phyloP scores from a whole-genome alignment of 2,329 filamentous ascomycete genomes.

The Furcasterigmium sp. region DNA sequence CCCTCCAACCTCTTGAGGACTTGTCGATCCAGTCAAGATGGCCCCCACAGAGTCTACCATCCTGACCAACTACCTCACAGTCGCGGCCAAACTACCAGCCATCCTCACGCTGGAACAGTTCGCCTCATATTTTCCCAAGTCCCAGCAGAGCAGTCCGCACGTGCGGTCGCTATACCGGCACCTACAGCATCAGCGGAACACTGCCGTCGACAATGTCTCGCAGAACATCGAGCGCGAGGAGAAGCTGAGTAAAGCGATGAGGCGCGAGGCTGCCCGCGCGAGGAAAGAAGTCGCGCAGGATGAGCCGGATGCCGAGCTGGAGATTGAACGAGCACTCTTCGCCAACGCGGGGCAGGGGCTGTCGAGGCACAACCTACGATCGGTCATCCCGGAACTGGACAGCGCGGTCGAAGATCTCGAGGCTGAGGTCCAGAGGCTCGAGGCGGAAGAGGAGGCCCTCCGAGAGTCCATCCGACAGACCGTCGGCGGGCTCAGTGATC shows the following conservation, averaged over 20 bases:
- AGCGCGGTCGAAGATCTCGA: constrained; percentile 61
- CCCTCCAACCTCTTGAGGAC: not conserved
- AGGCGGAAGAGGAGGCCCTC: constrained; percentile 57
- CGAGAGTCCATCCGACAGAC: constrained; percentile 58
- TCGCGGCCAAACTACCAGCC: constrained; percentile 68
- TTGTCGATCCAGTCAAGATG: constrained; percentile 39
- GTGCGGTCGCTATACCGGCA: constrained; percentile 72
- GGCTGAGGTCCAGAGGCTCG: constrained; percentile 59
- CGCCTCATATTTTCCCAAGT: constrained; percentile 67
- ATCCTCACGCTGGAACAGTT: constrained; percentile 72
- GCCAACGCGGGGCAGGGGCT: constrained; percentile 41
- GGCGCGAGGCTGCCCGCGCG: constrained; percentile 50
- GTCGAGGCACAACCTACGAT: constrained; percentile 54
- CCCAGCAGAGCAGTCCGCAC: constrained; percentile 59
- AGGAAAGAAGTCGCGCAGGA: constrained; percentile 47
- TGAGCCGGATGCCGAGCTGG: constrained; percentile 57
- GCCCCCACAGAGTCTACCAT: constrained; percentile 70
- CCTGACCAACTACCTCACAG: constrained; percentile 71
- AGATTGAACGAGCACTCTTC: constrained; percentile 58
- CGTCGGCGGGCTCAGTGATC: constrained; percentile 71
- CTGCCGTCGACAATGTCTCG: constrained; percentile 62
- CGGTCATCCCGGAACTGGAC: constrained; percentile 66
- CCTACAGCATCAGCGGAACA: constrained; percentile 68
- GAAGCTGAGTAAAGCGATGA: constrained; percentile 52
- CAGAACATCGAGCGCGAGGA: constrained; percentile 61